A percentile compares a stretch with the other conserved stretches of the same genome.
These are phyloP conservation scores for Larix kaempferi DNA, from an alignment of 75 land plant genomes.

Conservation along the genomic window DNA sequence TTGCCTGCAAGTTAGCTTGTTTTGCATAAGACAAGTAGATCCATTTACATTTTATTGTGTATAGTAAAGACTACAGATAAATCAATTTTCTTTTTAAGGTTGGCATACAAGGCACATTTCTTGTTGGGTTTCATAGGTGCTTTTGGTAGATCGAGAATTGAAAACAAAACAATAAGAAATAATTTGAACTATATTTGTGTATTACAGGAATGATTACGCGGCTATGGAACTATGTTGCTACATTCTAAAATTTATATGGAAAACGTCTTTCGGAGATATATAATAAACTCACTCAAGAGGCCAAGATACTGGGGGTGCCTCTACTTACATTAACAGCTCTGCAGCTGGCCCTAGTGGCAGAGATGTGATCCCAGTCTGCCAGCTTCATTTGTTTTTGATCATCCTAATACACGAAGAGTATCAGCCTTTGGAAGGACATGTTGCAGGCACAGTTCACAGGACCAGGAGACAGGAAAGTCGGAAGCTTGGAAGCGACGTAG, in stretches of 20 bases:
- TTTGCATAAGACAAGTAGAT: no score
- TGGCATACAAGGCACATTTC: no score
- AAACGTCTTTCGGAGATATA: conserved; percentile 78
- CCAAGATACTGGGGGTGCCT: conserved; percentile 42
- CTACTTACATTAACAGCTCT: conserved; percentile 40
- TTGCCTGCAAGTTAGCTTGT: not conserved
- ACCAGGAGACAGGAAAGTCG: conserved; percentile 41
- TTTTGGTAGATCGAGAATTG: not conserved
- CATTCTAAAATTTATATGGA: conserved; percentile 85
- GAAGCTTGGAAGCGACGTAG: conserved; percentile 90
- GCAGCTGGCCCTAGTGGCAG: conserved; percentile 35
- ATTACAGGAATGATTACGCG: conserved; percentile 82
- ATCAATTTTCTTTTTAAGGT: no score
- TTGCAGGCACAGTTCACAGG: conserved; percentile 32
- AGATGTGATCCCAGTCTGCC: conserved; percentile 38
- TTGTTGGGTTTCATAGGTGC: no score
- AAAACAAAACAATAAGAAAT: not conserved
- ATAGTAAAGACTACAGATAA: no score
- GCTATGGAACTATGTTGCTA: conserved; percentile 96
- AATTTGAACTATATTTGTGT: not conserved
- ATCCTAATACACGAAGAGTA: conserved; percentile 17
- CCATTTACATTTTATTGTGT: no score
- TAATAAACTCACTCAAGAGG: conserved; percentile 78
- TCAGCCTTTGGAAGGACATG: conserved; percentile 12
- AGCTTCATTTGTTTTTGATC: conserved; percentile 4